These are phyloP conservation scores for Stellera chamaejasme DNA, from an alignment of 345 rosid species.

Conservation along the genomic window DNA sequence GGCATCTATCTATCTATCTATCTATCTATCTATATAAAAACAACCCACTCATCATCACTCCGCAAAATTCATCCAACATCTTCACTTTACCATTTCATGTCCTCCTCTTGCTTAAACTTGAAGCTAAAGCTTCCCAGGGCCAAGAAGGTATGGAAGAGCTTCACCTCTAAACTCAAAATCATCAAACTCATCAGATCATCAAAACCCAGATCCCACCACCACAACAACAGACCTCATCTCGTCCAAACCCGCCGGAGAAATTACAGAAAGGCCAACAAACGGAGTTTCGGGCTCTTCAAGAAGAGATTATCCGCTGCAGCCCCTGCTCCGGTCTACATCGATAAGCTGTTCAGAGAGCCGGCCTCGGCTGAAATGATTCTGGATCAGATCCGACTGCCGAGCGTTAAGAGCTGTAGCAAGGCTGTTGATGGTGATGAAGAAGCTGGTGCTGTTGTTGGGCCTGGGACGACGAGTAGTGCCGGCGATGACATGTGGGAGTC, in stretches of 20 bases:
- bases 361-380: conserved; percentile 1
- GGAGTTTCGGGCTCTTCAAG: conserved; percentile 16
- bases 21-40: too few relatives aligned
- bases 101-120: too few relatives aligned
- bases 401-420: neutral
- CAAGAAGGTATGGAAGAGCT: conserved; percentile 65
- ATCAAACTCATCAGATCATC: conserved; percentile 37
- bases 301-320: conserved; percentile 18
- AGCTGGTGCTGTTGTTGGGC: conserved; percentile 7
- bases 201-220: conserved; percentile 27
- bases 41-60: too few relatives aligned
- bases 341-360: conserved; percentile 36
- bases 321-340: conserved; percentile 37
- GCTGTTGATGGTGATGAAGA: conserved; percentile 3
- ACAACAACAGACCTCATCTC: neutral
- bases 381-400: neutral
- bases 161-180: conserved; percentile 44
- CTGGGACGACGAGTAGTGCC: conserved; percentile 10
- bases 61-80: too few relatives aligned
- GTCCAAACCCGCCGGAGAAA: neutral
- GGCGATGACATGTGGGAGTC: conserved; percentile 47
- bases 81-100: too few relatives aligned
- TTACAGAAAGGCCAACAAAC: neutral
- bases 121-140: conserved; percentile 37
- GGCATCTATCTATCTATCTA: too few relatives aligned